Percentiles rank a stretch among this genome's conserved stretches.
Evolutionary conservation across 371 early-diverging fungal genomes (phyloP).

Genomic region (Choanephora cucurbitarum): DNA sequence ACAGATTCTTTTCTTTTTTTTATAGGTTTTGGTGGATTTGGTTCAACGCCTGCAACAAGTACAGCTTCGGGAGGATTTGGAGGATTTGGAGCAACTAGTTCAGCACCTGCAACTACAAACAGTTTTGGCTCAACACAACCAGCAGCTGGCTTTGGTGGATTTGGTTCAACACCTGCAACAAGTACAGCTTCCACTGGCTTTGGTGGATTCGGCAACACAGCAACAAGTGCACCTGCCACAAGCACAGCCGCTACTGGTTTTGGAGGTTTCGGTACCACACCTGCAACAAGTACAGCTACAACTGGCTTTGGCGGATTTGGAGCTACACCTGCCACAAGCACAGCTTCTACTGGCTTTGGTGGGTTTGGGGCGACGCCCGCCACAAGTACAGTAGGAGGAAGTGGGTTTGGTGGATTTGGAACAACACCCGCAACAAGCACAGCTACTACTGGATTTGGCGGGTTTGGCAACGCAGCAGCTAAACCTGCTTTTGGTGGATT

Average conservation of each 20-base stretch:
- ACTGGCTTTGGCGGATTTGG: conserved; percentile 17
- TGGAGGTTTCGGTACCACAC: conserved; percentile 1
- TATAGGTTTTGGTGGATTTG: no score
- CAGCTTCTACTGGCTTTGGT: conserved; percentile 2
- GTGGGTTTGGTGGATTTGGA: conserved; percentile 17
- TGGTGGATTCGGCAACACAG: no score
- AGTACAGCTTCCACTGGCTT: not conserved
- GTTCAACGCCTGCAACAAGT: conserved; percentile 24
- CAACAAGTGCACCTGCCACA: no score
- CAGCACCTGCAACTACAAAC: conserved; percentile 14
- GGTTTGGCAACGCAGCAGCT: conserved; percentile 5
- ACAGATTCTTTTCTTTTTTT: no score
- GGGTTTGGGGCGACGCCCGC: conserved; percentile 9
- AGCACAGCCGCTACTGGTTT: conserved; percentile 4
- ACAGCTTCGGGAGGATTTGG: conserved; percentile 15
- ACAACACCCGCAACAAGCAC: conserved; percentile 4
- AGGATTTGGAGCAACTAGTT: conserved; percentile 18
- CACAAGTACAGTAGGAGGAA: no score
- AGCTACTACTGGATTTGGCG: conserved; percentile 12
- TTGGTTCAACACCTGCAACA: conserved; percentile 11
- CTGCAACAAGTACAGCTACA: conserved; percentile 6
- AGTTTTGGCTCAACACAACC: not conserved
- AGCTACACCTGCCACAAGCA: conserved; percentile 9
- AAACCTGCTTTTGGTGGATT: conserved; percentile 20
- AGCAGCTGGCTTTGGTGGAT: conserved; percentile 13